Percentiles rank a stretch among this genome's conserved stretches.
Conservation (phyloP, 2,329 filamentous ascomycete species). For the Cytospora schulzeri region DNA sequence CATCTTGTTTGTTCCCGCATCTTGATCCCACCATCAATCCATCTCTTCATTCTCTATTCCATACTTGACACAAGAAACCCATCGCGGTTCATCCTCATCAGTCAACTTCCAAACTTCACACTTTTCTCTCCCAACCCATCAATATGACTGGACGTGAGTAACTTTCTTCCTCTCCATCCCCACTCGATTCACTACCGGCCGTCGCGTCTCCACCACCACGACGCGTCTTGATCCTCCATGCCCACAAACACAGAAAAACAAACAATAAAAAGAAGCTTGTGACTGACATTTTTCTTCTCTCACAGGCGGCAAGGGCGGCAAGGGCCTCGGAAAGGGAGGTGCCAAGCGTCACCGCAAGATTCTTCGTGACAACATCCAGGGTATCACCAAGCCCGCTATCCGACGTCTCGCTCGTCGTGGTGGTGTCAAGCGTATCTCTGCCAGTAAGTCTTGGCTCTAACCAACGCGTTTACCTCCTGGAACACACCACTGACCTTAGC, state of each 20-base stretch:
- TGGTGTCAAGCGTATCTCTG: constrained; percentile 99
- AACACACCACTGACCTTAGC: constrained; percentile 26
- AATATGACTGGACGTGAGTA: constrained; percentile 43
- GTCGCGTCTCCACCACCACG: background rate
- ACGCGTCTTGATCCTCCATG: constrained; percentile 3
- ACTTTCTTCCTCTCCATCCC: background rate
- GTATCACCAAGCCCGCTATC: constrained; percentile 98
- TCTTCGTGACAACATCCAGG: constrained; percentile 99
- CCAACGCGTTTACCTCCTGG: background rate
- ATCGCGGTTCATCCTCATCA: constrained; percentile 1
- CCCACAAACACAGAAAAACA: background rate
- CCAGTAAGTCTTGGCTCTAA: constrained; percentile 61
- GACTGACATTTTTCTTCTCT: constrained; percentile 31
- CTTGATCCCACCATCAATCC: constrained; percentile 15
- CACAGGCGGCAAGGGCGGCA: constrained; percentile 88
- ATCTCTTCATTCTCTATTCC: constrained; percentile 6
- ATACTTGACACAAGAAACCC: constrained; percentile 14
- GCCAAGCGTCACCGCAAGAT: constrained; percentile 99
- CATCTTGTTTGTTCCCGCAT: constrained; percentile 22
- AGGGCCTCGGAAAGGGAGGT: constrained; percentile 96
- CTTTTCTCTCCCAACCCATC: constrained; percentile 27
- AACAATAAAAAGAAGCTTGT: background rate
- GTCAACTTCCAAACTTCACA: constrained; percentile 28
- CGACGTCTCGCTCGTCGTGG: constrained; percentile 98
- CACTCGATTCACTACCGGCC: background rate